Conservation (phyloP, 176 grass and related monocot species). For the Oryza punctata region DNA sequence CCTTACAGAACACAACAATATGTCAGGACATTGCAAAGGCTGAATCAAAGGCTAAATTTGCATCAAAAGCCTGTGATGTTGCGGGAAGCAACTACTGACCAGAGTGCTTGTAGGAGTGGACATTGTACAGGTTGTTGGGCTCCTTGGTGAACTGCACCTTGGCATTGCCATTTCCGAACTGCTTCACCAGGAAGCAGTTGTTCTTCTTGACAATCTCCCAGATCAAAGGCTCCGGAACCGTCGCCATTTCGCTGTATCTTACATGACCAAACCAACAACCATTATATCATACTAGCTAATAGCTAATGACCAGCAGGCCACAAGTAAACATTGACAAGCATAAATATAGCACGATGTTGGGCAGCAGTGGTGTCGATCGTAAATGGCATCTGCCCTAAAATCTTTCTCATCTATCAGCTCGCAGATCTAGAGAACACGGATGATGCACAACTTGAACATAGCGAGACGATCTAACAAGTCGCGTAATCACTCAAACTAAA, state of each 20-base stretch:
- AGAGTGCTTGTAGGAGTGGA: constrained; percentile 80
- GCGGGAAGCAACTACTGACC: constrained; percentile 22
- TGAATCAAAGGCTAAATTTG: not conserved
- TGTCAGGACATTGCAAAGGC: not conserved
- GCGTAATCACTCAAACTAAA: not conserved
- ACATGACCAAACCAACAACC: not conserved
- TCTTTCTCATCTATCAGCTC: not conserved
- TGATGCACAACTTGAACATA: not conserved
- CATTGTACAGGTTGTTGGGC: constrained; percentile 79
- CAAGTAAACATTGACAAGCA: not conserved
- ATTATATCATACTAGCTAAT: too few species aligned
- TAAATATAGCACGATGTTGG: not conserved
- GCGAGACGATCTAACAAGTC: not conserved
- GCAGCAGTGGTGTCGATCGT: not conserved
- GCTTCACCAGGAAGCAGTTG: constrained; percentile 67
- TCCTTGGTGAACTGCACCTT: constrained; percentile 82
- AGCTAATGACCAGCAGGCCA: not conserved
- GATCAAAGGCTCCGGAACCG: constrained; percentile 65
- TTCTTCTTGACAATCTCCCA: constrained; percentile 86
- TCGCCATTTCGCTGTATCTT: constrained; percentile 36
- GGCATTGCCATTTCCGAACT: constrained; percentile 72
- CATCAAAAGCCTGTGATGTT: not conserved
- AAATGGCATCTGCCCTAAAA: not conserved
- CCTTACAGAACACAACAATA: constrained; percentile 31
- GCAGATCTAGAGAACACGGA: not conserved